Evolutionary conservation across 495 filamentous ascomycete species (phyloP), one percentile per base, ranked within the genome.

Genomic region (Neurospora discreta): DNA sequence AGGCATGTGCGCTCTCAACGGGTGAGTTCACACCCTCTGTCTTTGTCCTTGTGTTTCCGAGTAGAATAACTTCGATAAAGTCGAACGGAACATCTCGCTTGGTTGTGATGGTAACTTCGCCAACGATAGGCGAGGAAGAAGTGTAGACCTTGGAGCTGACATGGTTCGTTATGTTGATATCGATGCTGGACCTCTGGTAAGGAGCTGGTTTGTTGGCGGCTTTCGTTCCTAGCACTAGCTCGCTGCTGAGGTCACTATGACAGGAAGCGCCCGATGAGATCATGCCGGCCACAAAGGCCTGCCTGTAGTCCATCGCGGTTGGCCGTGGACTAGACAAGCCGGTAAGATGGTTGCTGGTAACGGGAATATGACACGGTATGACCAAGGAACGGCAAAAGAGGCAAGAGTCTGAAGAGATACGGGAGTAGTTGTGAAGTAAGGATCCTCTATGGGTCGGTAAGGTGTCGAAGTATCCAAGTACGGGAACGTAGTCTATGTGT

Each of bases 51-150:
- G 77, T 82, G 9, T 72, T 84, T 81, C 95, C 95, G 76, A 95
- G 87, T 60, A 99, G 88, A 1, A 91, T 84, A 77, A 99, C 94
- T 71, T 92, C 87, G 68, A 98, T 79, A 30, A 89, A 84, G 73
- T 97, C 92, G 80, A 99, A 98, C 58, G 85, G 83, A 8, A 88
- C 90, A 73, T 95, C 91, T 60, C 73, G 80, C 69, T 85, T 81
- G 33, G 86, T 84, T 1, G 85, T 84, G 38, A 89, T 90, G 73
- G 93, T 84, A 36, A 85, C 80, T 43, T 81, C 68, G 26, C 85
- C 86, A 41, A 77, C 77, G 6, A 88, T 71, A 68, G 82, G 78
- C 15, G 85, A 85, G 16, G 77, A 78, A 1, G 85, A 84, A 0
- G 85, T 85, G 75, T 87, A 88, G 40, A 85, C 76, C 73, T 85